Base-by-base conservation (phyloP, 441 rosid genomes). In the Arabidopsis hybrid region DNA sequence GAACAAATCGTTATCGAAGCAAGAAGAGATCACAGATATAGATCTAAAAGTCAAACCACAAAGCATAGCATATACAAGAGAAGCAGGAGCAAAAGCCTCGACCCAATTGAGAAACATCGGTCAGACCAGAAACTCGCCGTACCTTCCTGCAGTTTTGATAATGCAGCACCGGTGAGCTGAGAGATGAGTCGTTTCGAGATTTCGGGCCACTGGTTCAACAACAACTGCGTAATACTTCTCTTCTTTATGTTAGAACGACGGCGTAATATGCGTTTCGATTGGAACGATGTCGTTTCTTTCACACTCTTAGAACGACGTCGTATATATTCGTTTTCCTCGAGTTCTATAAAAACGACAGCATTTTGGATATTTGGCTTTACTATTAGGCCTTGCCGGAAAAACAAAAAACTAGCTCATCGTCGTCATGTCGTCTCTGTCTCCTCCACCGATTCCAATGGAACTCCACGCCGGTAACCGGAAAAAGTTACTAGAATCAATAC, bases 401-500 rank as follows among this genome's bases (percentile, higher is more conserved):
- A 21, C 5, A 17, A 35, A 34, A 29, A 65, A 10, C 0, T 4
- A 10, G 7, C 52, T 0, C 57, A 46, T 42, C 63, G 29, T 31
- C 32, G 9, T 71, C 38, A 74, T 79, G 66, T 86, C 92, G 1
- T 78, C 89, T 43, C 92, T 91, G 16, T 47, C 81, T 43, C 95
- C 95, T 29, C 92, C 91, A 40, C 69, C 61, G 62, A 84, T 94
- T 7, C 91, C 88, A 1, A 79, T 72, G 92, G 90, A 90, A 83
- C 97, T 94, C 60, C 86, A 91, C 86, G 83, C 60, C 72, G 60
- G 49, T 46, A 95, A 90, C 86, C 85, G 96, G 14, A 72, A 80
- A 64, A 92, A 89, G 85, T 91, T 92, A 72, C 60, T 86, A 10
- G 77, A 43, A 18, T 80, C 87, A 36, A 63, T 94, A 40, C 85